Conservation (phyloP, 495 filamentous ascomycete species). For the Choiromyces venosus region DNA sequence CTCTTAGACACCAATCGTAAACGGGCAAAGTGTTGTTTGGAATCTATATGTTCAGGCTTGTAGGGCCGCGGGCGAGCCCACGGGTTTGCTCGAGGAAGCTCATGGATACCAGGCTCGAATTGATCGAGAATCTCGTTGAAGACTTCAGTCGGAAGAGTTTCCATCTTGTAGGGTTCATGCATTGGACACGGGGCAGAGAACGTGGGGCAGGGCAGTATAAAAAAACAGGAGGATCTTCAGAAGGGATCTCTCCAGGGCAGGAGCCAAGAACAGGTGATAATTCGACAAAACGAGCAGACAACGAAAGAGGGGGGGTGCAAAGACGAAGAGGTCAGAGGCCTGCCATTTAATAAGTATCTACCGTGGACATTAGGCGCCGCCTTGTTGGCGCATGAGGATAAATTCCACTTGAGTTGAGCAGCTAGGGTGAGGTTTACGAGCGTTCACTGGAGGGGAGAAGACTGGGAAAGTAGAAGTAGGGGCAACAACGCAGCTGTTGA, state of each 20-base stretch:
- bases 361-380: conserved; percentile 39
- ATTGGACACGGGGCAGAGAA: conserved; percentile 30
- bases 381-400: conserved; percentile 37
- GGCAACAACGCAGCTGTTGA: conserved; percentile 29
- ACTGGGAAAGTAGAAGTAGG: conserved; percentile 27
- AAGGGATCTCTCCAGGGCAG: conserved; percentile 27
- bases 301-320: conserved; percentile 35
- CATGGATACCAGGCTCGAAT: conserved; percentile 38
- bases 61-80: conserved; percentile 40
- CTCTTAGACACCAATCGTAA: conserved; percentile 41
- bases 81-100: conserved; percentile 33
- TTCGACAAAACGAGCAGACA: conserved; percentile 33
- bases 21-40: conserved; percentile 38
- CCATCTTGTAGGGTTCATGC: conserved; percentile 36
- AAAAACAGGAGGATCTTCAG: conserved; percentile 32
- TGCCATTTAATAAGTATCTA: conserved; percentile 41
- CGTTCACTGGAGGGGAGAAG: conserved; percentile 34
- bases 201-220: conserved; percentile 28
- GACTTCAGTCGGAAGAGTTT: conserved; percentile 39
- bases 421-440: conserved; percentile 39
- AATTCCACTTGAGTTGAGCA: conserved; percentile 39
- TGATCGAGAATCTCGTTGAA: conserved; percentile 42
- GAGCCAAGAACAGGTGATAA: conserved; percentile 31
- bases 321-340: conserved; percentile 36
- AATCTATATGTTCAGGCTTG: conserved; percentile 41